Conservation (phyloP, 257 asterid species). For the Cinchona pubescens region DNA sequence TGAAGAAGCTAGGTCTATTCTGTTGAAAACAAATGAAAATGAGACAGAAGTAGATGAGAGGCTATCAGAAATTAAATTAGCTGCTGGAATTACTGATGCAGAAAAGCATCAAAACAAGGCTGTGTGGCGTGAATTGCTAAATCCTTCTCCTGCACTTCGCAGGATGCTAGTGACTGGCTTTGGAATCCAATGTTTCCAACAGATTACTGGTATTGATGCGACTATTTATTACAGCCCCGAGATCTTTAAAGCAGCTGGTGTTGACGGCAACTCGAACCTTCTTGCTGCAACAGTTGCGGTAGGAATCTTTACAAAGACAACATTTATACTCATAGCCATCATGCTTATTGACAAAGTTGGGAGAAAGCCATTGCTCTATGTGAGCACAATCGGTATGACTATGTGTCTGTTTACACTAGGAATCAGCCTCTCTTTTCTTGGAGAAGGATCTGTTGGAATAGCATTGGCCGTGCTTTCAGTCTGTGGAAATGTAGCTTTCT, state of each 20-base stretch:
- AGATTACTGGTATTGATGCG: constrained; percentile 67
- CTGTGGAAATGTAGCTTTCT: constrained; percentile 70
- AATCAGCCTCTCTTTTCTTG: constrained; percentile 31
- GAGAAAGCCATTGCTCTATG: constrained; percentile 54
- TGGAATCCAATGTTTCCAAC: constrained; percentile 62
- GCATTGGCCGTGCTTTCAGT: constrained; percentile 39
- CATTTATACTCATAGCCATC: constrained; percentile 49
- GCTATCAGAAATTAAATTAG: constrained; percentile 52
- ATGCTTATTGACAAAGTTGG: constrained; percentile 57
- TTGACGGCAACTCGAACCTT: constrained; percentile 36
- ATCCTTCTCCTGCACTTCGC: constrained; percentile 49
- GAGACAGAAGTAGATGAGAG: constrained; percentile 47
- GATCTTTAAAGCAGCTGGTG: constrained; percentile 53
- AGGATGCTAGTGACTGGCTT: constrained; percentile 63
- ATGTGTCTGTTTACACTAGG: constrained; percentile 46
- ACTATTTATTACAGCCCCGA: constrained; percentile 61
- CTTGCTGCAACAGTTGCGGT: constrained; percentile 63
- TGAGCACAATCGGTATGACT: constrained; percentile 64
- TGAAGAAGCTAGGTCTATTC: constrained; percentile 47
- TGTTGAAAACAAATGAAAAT: constrained; percentile 44
- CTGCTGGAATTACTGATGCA: constrained; percentile 34
- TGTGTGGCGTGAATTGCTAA: constrained; percentile 52
- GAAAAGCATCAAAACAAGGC: constrained; percentile 38
- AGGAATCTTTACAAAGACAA: constrained; percentile 61
- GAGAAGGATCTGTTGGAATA: constrained; percentile 26